Percentiles rank a stretch among this genome's conserved stretches.
Conservation (phyloP, 768 basidiomycete species). For the Collybia mongolica region DNA sequence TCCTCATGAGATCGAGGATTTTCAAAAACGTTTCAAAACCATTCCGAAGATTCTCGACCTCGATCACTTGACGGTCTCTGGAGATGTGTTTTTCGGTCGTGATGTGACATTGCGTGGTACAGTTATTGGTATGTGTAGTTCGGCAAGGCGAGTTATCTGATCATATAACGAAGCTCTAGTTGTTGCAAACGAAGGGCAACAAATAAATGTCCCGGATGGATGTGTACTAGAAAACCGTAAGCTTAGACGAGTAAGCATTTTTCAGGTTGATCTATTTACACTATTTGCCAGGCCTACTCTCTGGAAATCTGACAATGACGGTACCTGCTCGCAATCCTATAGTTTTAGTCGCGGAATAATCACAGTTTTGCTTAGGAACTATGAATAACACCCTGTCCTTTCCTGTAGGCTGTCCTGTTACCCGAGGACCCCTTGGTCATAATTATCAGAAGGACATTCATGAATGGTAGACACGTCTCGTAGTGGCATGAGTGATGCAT, state of each 20-base stretch:
- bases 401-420: too few species aligned
- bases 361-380: conserved; percentile 5
- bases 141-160: background rate
- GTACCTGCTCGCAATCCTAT: conserved; percentile 27
- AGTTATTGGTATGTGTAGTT: conserved; percentile 54
- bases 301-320: conserved; percentile 76
- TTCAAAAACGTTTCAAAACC: conserved; percentile 79
- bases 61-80: conserved; percentile 81
- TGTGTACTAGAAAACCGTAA: conserved; percentile 58
- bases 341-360: background rate
- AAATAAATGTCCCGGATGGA: conserved; percentile 67
- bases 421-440: too few species aligned
- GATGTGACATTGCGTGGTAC: conserved; percentile 74
- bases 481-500: too few species aligned
- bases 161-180: conserved; percentile 22
- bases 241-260: conserved; percentile 6
- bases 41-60: conserved; percentile 77
- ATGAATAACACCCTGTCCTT: background rate
- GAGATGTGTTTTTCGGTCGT: conserved; percentile 74
- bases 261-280: background rate
- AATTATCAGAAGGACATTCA: too few species aligned
- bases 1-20: conserved; percentile 51
- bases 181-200: conserved; percentile 62
- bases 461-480: too few species aligned
- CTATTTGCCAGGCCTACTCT: conserved; percentile 56